Conservation (phyloP, 371 early-diverging fungal genomes). For the Fennellomyces sp. region DNA sequence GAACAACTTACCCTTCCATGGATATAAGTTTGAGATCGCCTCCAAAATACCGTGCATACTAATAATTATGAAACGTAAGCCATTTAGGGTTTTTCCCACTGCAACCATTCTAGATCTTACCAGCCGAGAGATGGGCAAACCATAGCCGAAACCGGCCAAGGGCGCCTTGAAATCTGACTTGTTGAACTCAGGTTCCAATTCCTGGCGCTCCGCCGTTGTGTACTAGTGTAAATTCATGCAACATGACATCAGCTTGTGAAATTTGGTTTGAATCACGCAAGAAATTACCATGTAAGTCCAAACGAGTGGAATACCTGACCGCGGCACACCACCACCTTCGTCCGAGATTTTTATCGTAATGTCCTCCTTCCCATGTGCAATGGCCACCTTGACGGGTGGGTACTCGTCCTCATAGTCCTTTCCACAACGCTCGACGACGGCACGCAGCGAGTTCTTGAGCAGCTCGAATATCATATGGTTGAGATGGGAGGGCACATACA, state of each 20-base stretch:
- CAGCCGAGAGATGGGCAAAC: slow-evolving; percentile 80
- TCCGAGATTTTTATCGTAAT: slow-evolving; percentile 96
- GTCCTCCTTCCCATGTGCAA: slow-evolving; percentile 96
- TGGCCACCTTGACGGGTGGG: slow-evolving; percentile 90
- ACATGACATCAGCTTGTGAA: not conserved
- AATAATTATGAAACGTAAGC: not conserved
- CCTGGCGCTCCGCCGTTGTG: slow-evolving; percentile 19
- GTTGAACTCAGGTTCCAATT: slow-evolving; percentile 71
- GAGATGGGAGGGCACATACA: slow-evolving; percentile 95
- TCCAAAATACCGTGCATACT: slow-evolving; percentile 93
- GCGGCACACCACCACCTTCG: slow-evolving; percentile 95
- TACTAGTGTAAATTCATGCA: slow-evolving; percentile 6
- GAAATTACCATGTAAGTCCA: slow-evolving; percentile 90
- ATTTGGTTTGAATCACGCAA: too few relatives aligned
- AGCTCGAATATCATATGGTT: slow-evolving; percentile 98
- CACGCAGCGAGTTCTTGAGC: slow-evolving; percentile 93
- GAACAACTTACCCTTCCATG: slow-evolving; percentile 86
- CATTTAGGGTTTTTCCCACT: not conserved
- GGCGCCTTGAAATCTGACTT: slow-evolving; percentile 90
- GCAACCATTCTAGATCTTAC: slow-evolving; percentile 14
- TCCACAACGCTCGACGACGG: slow-evolving; percentile 92
- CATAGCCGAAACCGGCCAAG: slow-evolving; percentile 96
- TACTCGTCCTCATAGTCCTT: slow-evolving; percentile 82
- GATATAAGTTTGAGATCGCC: slow-evolving; percentile 92
- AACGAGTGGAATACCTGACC: slow-evolving; percentile 87